These are phyloP conservation scores for Fusarium dlaminii DNA, from an alignment of 2,329 filamentous ascomycete genomes.

Conservation along the genomic window DNA sequence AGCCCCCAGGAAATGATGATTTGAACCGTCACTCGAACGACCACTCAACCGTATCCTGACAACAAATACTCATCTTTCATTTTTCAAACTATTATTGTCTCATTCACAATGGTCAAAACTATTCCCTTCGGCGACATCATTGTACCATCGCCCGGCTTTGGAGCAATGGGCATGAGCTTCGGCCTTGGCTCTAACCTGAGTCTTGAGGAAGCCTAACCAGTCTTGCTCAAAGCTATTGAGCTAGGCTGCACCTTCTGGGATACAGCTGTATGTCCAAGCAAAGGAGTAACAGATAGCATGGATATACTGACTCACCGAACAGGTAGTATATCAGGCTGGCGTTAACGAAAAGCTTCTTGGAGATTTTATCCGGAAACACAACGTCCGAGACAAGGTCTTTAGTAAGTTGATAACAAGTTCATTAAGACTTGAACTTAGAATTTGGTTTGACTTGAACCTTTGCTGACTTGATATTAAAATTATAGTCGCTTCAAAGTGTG, in stretches of 20 bases:
- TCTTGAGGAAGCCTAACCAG: slow-evolving; percentile 1
- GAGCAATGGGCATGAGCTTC: slow-evolving; percentile 2
- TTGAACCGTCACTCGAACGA: neutral
- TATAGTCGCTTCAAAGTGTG: slow-evolving; percentile 4
- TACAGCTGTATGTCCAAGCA: neutral
- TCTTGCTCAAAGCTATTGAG: neutral
- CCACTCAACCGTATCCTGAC: neutral
- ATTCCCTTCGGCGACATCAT: neutral
- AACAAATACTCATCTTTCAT: neutral
- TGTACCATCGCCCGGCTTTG: neutral
- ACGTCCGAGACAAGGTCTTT: slow-evolving; percentile 1
- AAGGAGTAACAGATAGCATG: neutral
- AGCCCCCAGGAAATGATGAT: no score
- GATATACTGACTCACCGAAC: neutral
- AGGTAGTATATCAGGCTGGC: slow-evolving; percentile 1
- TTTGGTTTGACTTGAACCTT: neutral
- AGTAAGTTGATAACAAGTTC: neutral
- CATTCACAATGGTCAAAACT: neutral
- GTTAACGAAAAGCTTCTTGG: slow-evolving; percentile 10
- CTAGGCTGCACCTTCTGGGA: slow-evolving; percentile 9
- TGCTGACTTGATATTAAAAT: neutral
- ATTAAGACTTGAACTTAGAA: neutral
- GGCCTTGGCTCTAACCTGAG: neutral
- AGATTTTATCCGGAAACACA: slow-evolving; percentile 8
- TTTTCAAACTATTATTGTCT: no score